Evolutionary conservation across 148 eudicot species (phyloP).

Genomic region (Polygonum maritimum): DNA sequence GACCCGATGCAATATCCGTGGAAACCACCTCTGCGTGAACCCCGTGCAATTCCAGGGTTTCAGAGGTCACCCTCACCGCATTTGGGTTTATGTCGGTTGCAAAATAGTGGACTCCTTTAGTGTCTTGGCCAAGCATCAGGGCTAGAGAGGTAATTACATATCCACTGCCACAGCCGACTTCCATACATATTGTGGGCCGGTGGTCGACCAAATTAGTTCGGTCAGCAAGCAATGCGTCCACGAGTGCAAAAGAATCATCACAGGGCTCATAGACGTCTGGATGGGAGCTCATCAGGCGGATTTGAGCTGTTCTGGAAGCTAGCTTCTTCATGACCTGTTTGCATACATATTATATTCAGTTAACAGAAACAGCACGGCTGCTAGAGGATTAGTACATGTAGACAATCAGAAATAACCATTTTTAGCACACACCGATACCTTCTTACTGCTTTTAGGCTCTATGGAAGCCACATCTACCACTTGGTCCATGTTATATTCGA

Average conservation of each 20-base stretch:
- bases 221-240: conserved; percentile 82
- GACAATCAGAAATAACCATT: not conserved
- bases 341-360: not conserved
- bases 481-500: not conserved
- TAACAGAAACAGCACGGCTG: not conserved
- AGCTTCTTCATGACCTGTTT: conserved; percentile 24
- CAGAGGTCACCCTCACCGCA: conserved; percentile 50
- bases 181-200: conserved; percentile 64
- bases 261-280: conserved; percentile 94
- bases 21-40: conserved; percentile 70
- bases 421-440: not conserved
- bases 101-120: conserved; percentile 36
- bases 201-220: conserved; percentile 53
- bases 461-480: not conserved
- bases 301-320: conserved; percentile 54
- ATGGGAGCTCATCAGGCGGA: conserved; percentile 70
- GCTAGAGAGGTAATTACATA: conserved; percentile 85
- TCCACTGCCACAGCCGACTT: conserved; percentile 95
- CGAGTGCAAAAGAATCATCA: conserved; percentile 86
- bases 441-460: not conserved
- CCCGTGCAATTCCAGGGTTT: conserved; percentile 68
- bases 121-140: conserved; percentile 53
- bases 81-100: conserved; percentile 84
- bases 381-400: not conserved
- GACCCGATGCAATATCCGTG: conserved; percentile 64